Evolutionary conservation across 2,329 filamentous ascomycete genomes (phyloP).

Genomic region (Epichloe gansuensis): DNA sequence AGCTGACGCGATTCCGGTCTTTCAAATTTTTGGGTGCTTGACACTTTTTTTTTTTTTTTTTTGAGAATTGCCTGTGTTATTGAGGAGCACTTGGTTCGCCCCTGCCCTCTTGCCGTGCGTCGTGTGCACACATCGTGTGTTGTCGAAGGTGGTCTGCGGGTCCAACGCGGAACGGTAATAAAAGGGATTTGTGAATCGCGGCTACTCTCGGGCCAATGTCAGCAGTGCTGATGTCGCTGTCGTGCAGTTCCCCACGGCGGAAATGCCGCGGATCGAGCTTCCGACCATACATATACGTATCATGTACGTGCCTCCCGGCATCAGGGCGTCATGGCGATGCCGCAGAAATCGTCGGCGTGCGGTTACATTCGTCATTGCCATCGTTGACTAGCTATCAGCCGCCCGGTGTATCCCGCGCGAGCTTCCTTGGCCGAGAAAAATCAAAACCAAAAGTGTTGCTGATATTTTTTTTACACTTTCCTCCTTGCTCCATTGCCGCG

Average conservation of each 20-base stretch:
- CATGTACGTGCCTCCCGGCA: background rate
- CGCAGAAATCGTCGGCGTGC: background rate
- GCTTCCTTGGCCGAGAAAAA: background rate
- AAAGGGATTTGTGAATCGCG: background rate
- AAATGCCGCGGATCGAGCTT: background rate
- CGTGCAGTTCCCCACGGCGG: slow-evolving; percentile 5
- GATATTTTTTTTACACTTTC: no score
- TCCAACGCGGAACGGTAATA: background rate
- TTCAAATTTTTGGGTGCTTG: background rate
- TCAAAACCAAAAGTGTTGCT: background rate
- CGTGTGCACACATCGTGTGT: no score
- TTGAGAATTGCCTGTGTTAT: no score
- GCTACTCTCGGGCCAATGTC: slow-evolving; percentile 5
- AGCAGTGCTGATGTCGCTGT: background rate
- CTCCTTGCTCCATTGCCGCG: background rate
- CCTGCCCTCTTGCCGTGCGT: no score
- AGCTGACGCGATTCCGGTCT: background rate
- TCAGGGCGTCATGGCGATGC: background rate
- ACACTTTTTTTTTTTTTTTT: background rate
- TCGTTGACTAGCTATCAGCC: background rate
- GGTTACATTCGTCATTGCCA: background rate
- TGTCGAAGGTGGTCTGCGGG: background rate
- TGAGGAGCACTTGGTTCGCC: no score
- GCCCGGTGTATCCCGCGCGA: background rate
- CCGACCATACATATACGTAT: background rate